Conservation (phyloP, 164 flowering plant genomes). For the Berberis thunbergii region DNA sequence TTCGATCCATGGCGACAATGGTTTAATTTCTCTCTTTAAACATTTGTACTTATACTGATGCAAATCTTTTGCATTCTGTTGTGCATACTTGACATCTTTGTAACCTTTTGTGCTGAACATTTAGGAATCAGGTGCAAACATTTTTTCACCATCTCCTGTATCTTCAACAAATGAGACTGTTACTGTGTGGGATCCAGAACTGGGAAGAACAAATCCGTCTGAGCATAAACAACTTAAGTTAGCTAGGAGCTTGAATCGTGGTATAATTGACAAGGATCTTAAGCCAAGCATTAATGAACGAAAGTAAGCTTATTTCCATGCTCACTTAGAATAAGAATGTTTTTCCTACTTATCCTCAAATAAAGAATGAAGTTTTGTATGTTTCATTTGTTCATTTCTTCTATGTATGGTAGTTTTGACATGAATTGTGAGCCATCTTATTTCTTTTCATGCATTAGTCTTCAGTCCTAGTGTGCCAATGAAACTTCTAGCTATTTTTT, state of each 20-base stretch:
- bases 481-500: no score
- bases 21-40: no score
- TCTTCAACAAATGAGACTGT: slow-evolving; percentile 95
- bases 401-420: no score
- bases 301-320: slow-evolving; percentile 48
- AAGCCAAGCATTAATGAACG: slow-evolving; percentile 89
- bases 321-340: neutral
- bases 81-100: no score
- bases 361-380: neutral
- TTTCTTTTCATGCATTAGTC: no score
- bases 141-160: slow-evolving; percentile 75
- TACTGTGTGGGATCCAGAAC: slow-evolving; percentile 95
- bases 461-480: no score
- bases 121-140: slow-evolving; percentile 94
- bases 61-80: neutral
- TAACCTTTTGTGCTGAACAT: slow-evolving; percentile 13
- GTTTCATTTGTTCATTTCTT: no score
- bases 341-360: neutral
- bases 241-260: slow-evolving; percentile 91
- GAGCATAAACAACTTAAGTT: slow-evolving; percentile 98
- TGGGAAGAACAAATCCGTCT: slow-evolving; percentile 89
- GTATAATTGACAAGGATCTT: slow-evolving; percentile 92
- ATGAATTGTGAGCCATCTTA: no score
- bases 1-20: no score
- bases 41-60: no score